Conservation (phyloP, 768 basidiomycete genomes). For the Kwoniella shandongensis region DNA sequence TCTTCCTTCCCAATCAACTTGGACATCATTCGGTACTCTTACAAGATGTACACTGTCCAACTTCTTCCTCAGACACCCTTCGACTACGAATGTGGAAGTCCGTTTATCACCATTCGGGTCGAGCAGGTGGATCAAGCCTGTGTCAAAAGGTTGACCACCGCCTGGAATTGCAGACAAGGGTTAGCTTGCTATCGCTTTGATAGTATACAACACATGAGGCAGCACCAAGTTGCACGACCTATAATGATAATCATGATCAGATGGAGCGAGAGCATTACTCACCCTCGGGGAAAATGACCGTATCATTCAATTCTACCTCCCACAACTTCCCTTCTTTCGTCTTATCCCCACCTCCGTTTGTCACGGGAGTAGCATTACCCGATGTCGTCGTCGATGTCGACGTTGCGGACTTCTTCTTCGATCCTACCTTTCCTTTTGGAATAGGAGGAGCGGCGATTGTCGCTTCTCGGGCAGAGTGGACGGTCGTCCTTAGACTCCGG, state of each 20-base stretch:
- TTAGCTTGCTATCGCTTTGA: no score
- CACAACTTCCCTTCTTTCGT: conserved; percentile 37
- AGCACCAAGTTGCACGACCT: no score
- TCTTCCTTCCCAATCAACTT: conserved; percentile 11
- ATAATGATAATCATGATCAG: no score
- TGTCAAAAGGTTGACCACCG: conserved; percentile 52
- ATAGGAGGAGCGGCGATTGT: conserved; percentile 31
- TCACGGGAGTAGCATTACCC: no score
- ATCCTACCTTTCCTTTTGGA: conserved; percentile 35
- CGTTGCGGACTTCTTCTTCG: conserved; percentile 24
- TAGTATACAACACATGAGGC: no score
- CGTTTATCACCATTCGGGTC: conserved; percentile 25
- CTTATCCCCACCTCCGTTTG: neutral
- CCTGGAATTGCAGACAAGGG: conserved; percentile 23
- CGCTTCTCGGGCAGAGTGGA: conserved; percentile 30
- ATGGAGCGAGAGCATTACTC: no score
- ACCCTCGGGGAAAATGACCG: conserved; percentile 53
- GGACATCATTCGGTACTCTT: conserved; percentile 26
- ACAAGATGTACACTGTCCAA: conserved; percentile 49
- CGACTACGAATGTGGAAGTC: conserved; percentile 26
- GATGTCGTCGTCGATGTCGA: neutral
- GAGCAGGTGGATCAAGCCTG: conserved; percentile 29
- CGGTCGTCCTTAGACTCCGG: conserved; percentile 25
- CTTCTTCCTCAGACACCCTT: conserved; percentile 38
- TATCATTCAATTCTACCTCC: conserved; percentile 50